Conservation (phyloP, 352 stramenopile genomes). For the Pythium brassicae region DNA sequence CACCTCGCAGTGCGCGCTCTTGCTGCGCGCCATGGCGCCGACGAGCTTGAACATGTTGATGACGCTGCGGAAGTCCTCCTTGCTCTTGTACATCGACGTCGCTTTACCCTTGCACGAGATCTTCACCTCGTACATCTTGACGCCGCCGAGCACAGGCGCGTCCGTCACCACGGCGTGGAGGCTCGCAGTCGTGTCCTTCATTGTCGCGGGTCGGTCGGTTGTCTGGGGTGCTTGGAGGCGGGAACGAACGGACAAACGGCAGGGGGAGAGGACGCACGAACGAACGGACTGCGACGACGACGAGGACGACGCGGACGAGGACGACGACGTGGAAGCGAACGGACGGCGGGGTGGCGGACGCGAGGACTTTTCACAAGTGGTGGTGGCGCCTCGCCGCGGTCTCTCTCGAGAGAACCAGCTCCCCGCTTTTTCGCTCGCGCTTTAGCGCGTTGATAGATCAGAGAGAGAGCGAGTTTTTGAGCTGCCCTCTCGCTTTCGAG, state of each 20-base stretch:
- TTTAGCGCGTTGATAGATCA: too few relatives aligned
- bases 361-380: background rate
- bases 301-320: background rate
- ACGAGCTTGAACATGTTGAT: slow-evolving; percentile 81
- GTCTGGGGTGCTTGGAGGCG: background rate
- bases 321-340: background rate
- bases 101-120: slow-evolving; percentile 71
- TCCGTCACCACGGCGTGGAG: slow-evolving; percentile 55
- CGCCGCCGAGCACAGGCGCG: slow-evolving; percentile 59
- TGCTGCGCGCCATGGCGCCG: slow-evolving; percentile 57
- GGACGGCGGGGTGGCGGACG: background rate
- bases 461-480: too few relatives aligned
- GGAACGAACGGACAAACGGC: too few relatives aligned
- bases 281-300: background rate
- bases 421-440: background rate
- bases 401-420: too few relatives aligned
- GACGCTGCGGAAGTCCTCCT: slow-evolving; percentile 79
- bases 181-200: slow-evolving; percentile 41
- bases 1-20: slow-evolving; percentile 42
- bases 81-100: slow-evolving; percentile 78
- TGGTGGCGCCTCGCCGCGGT: too few relatives aligned
- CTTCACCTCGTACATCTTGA: slow-evolving; percentile 83
- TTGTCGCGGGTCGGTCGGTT: slow-evolving; percentile 3
- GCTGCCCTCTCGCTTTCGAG: too few relatives aligned
- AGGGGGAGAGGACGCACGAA: too few relatives aligned